Evolutionary conservation across 208 protist genomes (phyloP).

Genomic region (Trichomonas tenax): DNA sequence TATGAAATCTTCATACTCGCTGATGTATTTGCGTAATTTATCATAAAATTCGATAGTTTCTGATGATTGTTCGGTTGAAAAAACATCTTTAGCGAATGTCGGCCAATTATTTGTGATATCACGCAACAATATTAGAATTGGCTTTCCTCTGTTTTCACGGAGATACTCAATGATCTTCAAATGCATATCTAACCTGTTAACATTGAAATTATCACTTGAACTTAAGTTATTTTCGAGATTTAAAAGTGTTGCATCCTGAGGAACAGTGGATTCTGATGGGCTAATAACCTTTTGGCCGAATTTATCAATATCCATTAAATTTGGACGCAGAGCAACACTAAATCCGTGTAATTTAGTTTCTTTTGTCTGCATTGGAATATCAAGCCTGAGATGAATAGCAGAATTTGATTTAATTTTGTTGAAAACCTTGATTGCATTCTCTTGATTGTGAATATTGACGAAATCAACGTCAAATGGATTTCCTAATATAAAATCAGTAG

Average conservation of each 20-base stretch:
- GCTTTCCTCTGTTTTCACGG: not conserved
- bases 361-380: not conserved
- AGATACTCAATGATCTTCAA: not conserved
- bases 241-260: not conserved
- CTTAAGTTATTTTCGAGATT: not conserved
- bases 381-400: not conserved
- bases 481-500: not conserved
- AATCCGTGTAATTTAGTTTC: not conserved
- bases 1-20: too few relatives aligned
- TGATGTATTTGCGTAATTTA: not conserved
- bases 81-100: not conserved
- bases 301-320: not conserved
- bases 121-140: not conserved
- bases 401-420: not conserved
- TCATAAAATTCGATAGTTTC: not conserved
- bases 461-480: not conserved
- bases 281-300: not conserved
- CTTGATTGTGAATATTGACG: not conserved
- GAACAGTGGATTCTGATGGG: not conserved
- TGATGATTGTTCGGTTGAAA: not conserved
- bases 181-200: not conserved
- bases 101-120: conserved; percentile 6
- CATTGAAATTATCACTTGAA: not conserved
- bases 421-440: not conserved
- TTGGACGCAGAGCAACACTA: not conserved